Base-by-base conservation (phyloP, 2,329 filamentous ascomycete species). In the Fusarium pseudocircinatum region DNA sequence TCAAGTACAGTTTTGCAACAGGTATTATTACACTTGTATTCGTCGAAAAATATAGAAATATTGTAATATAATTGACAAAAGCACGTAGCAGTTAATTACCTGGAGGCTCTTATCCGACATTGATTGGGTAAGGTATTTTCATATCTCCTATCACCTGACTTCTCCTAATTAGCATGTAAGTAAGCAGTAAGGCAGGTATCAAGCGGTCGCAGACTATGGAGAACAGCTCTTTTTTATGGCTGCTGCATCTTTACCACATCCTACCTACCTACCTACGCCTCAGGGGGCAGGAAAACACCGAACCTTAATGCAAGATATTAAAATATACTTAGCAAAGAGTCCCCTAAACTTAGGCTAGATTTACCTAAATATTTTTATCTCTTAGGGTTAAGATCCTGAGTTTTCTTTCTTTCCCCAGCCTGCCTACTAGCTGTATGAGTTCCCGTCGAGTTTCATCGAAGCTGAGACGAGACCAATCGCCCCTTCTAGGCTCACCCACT, bases 381-480 rank as follows among this genome's bases (percentile, higher is more conserved):
- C 32, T 34, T 34, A 15, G 14, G 32, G 6, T 14, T 14, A 34
- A 34, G 32, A 5, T 34, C 32, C 32, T 34, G 32, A 34, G 32
- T 34, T 34, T 34, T 34, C 32, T 15, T 34, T 34, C 32, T 14
- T 34, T 14, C 32, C 34, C 2, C 15, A 36, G 15, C 34, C 15
- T 36, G 2, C 15, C n/a, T 24, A 24, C 14, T 12, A 22, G 12
- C 40, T 42, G 40, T 24, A 49, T 49, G 15, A 47, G 30, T 36
- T 58, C 34, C 16, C 16, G 34, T 36, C 20, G 20, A 47, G 40
- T 46, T 53, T 53, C 32, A 28, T 34, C 34, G 12, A 30, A 32
- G 30, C n/a, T 22, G 46, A n/a, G 32, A 44, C 44, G 46, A 24
- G 36, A 49, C 42, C 37, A 70, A 60, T 62, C 70, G 47, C 34